Evolutionary conservation across 2,329 filamentous ascomycete species (phyloP).

Genomic region (Dactylellina sp.): DNA sequence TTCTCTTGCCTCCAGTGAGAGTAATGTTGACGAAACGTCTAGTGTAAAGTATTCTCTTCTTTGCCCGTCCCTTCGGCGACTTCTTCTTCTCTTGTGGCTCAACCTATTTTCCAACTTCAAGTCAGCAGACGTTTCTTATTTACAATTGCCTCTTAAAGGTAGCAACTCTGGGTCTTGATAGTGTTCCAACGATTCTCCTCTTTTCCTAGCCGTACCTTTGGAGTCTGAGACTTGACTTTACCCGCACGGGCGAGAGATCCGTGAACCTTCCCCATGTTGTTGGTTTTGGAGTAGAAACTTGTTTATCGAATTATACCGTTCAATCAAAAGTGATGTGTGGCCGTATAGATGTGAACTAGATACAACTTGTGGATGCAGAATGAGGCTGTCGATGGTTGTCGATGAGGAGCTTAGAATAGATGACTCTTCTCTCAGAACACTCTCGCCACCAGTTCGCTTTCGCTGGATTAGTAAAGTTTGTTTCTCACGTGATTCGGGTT

Average conservation of each 20-base stretch:
- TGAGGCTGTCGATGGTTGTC: slow-evolving; percentile 24
- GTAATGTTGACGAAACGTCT: slow-evolving; percentile 98
- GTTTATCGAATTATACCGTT: no score
- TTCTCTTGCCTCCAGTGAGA: slow-evolving; percentile 97
- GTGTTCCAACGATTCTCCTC: slow-evolving; percentile 11
- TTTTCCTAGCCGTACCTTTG: slow-evolving; percentile 76
- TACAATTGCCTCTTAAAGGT: slow-evolving; percentile 6
- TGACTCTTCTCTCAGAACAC: slow-evolving; percentile 47
- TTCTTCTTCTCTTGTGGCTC: slow-evolving; percentile 96
- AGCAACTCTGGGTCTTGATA: slow-evolving; percentile 1
- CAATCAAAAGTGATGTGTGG: background rate
- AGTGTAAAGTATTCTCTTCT: slow-evolving; percentile 93
- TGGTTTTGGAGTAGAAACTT: slow-evolving; percentile 7
- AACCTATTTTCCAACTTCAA: slow-evolving; percentile 69
- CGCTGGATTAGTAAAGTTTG: slow-evolving; percentile 47
- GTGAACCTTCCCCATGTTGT: slow-evolving; percentile 91
- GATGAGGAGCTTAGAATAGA: slow-evolving; percentile 26
- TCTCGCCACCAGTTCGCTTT: slow-evolving; percentile 39
- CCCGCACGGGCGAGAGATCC: slow-evolving; percentile 94
- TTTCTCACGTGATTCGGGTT: slow-evolving; percentile 36
- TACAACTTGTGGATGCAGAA: slow-evolving; percentile 8
- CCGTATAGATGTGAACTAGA: slow-evolving; percentile 1
- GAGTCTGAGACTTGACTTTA: slow-evolving; percentile 97
- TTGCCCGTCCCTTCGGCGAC: slow-evolving; percentile 94
- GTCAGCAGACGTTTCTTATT: slow-evolving; percentile 55